Evolutionary conservation across 2,329 filamentous ascomycete genomes (phyloP).

Genomic region (Arachnomyces sp.): DNA sequence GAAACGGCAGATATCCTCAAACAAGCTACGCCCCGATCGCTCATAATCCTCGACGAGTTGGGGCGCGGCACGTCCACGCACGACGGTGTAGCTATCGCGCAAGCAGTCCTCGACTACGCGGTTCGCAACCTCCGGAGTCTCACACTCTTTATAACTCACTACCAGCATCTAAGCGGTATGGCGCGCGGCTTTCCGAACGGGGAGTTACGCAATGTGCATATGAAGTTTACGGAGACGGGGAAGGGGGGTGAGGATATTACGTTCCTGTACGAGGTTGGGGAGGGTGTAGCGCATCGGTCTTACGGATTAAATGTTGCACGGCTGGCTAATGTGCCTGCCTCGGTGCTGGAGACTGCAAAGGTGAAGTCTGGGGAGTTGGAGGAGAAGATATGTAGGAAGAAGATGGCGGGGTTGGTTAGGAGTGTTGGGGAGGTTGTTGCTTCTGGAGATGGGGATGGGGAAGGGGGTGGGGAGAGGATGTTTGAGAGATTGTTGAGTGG

Average conservation of each 20-base stretch:
- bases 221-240: constrained; percentile 64
- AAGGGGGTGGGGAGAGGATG: constrained; percentile 12
- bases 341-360: constrained; percentile 71
- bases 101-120: constrained; percentile 80
- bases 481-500: constrained; percentile 34
- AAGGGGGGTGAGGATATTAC: constrained; percentile 65
- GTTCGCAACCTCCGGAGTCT: constrained; percentile 65
- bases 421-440: constrained; percentile 23
- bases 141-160: constrained; percentile 95
- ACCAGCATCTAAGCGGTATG: constrained; percentile 74
- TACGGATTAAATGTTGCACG: constrained; percentile 92
- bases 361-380: constrained; percentile 74
- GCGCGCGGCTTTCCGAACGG: constrained; percentile 57
- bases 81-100: constrained; percentile 91
- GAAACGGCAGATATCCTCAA: constrained; percentile 90
- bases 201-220: constrained; percentile 80
- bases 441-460: constrained; percentile 9
- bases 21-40: constrained; percentile 69
- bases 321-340: constrained; percentile 68
- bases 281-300: constrained; percentile 84
- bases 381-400: constrained; percentile 56
- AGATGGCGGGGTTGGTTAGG: constrained; percentile 38
- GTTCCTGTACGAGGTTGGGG: constrained; percentile 85
- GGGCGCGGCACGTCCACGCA: constrained; percentile 90
- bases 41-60: constrained; percentile 91